Evolutionary conservation across 495 filamentous ascomycete genomes (phyloP).

Genomic region (Saxispiralis lemnorum): DNA sequence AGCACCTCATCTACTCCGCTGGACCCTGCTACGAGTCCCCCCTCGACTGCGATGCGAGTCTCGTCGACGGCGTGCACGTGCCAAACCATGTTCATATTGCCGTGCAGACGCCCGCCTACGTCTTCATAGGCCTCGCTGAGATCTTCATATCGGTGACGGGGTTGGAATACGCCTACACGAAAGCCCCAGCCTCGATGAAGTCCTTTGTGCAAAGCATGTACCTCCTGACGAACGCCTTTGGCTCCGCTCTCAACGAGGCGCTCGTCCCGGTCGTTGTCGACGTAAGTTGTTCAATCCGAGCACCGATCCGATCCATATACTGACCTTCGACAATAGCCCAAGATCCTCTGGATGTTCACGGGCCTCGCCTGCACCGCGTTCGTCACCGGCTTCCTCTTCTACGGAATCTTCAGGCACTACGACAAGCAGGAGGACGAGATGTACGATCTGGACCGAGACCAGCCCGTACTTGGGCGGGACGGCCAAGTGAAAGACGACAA

Average conservation of each 20-base stretch:
- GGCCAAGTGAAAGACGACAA: too few relatives aligned
- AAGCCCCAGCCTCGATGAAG: conserved; percentile 51
- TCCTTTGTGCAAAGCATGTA: conserved; percentile 49
- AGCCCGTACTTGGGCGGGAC: background rate
- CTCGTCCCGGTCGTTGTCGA: conserved; percentile 40
- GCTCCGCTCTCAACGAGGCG: conserved; percentile 36
- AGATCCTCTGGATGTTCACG: conserved; percentile 31
- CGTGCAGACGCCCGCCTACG: conserved; percentile 25
- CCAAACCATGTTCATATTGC: conserved; percentile 30
- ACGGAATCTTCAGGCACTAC: conserved; percentile 20
- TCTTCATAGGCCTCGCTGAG: conserved; percentile 48
- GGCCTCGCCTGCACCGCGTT: conserved; percentile 19
- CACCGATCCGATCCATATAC: too few relatives aligned
- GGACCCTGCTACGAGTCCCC: conserved; percentile 28
- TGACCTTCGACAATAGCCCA: too few relatives aligned
- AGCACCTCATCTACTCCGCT: conserved; percentile 51
- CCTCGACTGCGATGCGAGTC: conserved; percentile 13
- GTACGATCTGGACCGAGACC: conserved; percentile 9
- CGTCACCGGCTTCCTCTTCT: conserved; percentile 16
- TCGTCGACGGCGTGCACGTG: conserved; percentile 24
- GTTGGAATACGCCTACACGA: conserved; percentile 55
- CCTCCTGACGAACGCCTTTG: conserved; percentile 35
- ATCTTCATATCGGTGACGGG: conserved; percentile 54
- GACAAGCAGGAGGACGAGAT: conserved; percentile 19
- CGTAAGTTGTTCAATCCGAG: too few relatives aligned